Evolutionary conservation across 306 rosid genomes (phyloP), one percentile per base, ranked within the genome.

Genomic region (Alnus glutinosa): DNA sequence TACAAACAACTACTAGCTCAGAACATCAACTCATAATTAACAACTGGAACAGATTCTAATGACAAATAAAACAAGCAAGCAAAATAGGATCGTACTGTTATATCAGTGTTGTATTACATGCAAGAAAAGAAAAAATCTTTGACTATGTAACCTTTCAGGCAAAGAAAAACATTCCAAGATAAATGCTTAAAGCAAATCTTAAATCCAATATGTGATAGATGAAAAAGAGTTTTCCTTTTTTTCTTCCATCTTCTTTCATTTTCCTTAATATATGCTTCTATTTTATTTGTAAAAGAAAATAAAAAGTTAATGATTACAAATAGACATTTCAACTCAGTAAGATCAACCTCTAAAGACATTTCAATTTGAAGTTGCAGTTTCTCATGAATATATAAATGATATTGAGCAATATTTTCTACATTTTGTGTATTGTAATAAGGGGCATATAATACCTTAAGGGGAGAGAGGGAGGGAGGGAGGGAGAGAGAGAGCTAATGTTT

Each of bases 1-100:
- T 72, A 30, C 49, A 83, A 82, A 66, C 28, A 23, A 70, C 74
- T 73, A 75, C 55, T 4, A 51, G 59, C 58, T 12, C 42, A 14
- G 36, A 34, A 32, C 16, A 30, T 63, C 19, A 63, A 63, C 9
- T 34, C 13, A 59, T 9, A 59, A 28, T 28, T 59, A 28, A 59
- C 12, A 28, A 59, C 66, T 23, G 37, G 66, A 59, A 59, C 16
- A 59, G 37, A 42, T 4, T 42, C 46, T 42, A 42, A 42, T 4
- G 7, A 42, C 46, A 42, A 42, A 59, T 11, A 30, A 59, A 59
- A 59, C 66, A 59, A 59, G 15, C 32, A 59, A 19, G 66, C 37
- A 23, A 59, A 59, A 59, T 59, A 59, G 32, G 66, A 59, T 9
- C 66, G n/a, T 59, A 59, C 3, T 12, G 4, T 28, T 59, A 28